Percentiles rank a stretch among this genome's conserved stretches.
Evolutionary conservation across 1,284 basidiomycete species (phyloP).

Genomic region (Fomitopsis palustris): DNA sequence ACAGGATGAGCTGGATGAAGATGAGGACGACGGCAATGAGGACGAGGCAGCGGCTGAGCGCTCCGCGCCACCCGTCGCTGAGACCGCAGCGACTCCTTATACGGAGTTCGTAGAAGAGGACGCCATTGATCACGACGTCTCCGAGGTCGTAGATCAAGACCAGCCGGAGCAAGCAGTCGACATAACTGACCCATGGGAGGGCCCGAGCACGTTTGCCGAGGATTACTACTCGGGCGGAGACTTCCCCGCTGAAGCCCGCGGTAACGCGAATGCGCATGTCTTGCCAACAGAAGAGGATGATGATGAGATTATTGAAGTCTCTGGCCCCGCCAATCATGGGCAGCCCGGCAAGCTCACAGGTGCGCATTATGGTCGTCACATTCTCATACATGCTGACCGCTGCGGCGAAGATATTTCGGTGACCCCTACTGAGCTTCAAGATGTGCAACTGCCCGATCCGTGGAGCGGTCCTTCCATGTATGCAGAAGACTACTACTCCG

Average conservation of each 20-base stretch:
- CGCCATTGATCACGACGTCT: constrained; percentile 17
- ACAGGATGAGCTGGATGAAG: not conserved
- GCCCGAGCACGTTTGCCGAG: constrained; percentile 47
- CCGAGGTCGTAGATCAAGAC: not conserved
- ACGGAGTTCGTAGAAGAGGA: constrained; percentile 13
- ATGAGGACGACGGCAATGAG: constrained; percentile 1
- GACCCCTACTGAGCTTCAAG: not conserved
- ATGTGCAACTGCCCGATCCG: constrained; percentile 41
- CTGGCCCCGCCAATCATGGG: not conserved
- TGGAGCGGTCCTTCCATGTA: constrained; percentile 45
- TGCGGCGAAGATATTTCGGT: not conserved
- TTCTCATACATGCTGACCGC: not conserved
- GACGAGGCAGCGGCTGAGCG: not conserved
- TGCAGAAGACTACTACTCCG: constrained; percentile 46
- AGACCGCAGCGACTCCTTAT: constrained; percentile 3
- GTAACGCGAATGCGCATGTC: constrained; percentile 16
- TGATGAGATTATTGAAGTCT: constrained; percentile 3
- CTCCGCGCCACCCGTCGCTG: not conserved
- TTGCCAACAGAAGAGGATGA: constrained; percentile 18
- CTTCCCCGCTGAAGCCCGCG: constrained; percentile 10
- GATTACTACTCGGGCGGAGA: constrained; percentile 44
- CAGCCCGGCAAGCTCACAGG: not conserved
- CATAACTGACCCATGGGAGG: constrained; percentile 47
- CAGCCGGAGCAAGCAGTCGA: constrained; percentile 22
- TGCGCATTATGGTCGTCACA: not conserved